Base-by-base conservation (phyloP, 1,284 basidiomycete species). In the Pterula multifida region DNA sequence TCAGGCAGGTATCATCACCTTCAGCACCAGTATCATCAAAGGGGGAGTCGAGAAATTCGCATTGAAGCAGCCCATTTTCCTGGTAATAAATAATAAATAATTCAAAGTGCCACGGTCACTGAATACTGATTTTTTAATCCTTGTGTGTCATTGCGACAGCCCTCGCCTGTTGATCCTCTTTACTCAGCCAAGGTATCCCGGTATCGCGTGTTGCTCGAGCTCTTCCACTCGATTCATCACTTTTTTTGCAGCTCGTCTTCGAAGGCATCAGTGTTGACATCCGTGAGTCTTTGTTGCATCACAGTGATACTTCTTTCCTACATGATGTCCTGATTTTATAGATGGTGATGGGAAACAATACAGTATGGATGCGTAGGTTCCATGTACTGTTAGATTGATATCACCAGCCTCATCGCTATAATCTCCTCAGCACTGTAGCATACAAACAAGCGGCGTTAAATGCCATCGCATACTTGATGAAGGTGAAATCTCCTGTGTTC, bases 371-470 rank as follows among this genome's bases (percentile, higher is more conserved):
- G 79, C 83, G 78, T 81, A 57, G 61, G 79, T 61, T 1, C n/a
- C n/a, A n/a, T n/a, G n/a, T n/a, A n/a, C n/a, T n/a, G n/a, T n/a
- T n/a, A n/a, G n/a, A n/a, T 23, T 21, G 25, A 22, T 24, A 23
- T 28, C 2, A 23, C 32, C 45, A 45, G 25, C 49, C 49, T 36
- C 21, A 13, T 25, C 1, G 2, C 32, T 21, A n/a, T n/a, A n/a
- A n/a, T n/a, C n/a, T 32, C 25, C 28, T 3, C 48, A 83, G 80
- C 0, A 79, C 83, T 15, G 81, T 85, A 3, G 84, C 85, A 2
- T 88, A 85, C 62, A 86, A 87, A 60, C 83, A 86, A 60, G 87
- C 87, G 3, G 82, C 85, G 0, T 65, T 85, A 49, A 86, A 86
- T 55, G 75, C 81, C 3, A 89, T 90, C 54, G 72, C 75, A 2